Percentiles rank a stretch among this genome's conserved stretches.
Evolutionary conservation across 1,284 basidiomycete species (phyloP).

Genomic region (Malassezia sympodialis): DNA sequence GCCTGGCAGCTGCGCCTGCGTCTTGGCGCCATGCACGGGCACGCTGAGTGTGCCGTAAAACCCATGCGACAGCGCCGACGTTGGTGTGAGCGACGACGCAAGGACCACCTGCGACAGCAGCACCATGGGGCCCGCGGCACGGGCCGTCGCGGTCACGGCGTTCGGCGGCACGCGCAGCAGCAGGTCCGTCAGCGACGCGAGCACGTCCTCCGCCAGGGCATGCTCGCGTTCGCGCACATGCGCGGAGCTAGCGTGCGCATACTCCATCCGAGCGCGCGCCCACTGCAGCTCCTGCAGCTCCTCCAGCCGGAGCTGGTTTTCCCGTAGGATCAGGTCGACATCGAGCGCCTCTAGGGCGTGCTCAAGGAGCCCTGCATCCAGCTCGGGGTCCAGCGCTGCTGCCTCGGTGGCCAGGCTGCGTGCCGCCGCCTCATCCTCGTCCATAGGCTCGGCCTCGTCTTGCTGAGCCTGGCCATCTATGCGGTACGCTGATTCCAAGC

Average conservation of each 20-base stretch:
- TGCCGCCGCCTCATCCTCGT: neutral
- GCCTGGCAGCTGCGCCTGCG: neutral
- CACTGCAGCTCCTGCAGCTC: slow-evolving; percentile 38
- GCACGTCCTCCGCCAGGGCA: slow-evolving; percentile 20
- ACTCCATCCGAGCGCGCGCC: slow-evolving; percentile 26
- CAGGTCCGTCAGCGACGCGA: slow-evolving; percentile 24
- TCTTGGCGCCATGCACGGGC: neutral
- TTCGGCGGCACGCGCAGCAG: slow-evolving; percentile 17
- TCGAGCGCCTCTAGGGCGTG: slow-evolving; percentile 21
- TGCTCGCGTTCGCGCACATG: slow-evolving; percentile 21
- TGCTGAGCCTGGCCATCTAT: slow-evolving; percentile 5
- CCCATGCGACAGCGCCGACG: slow-evolving; percentile 24
- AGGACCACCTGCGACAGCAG: slow-evolving; percentile 15
- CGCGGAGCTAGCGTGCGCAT: slow-evolving; percentile 7
- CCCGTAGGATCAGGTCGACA: slow-evolving; percentile 20
- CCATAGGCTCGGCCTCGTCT: slow-evolving; percentile 1
- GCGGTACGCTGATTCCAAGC: slow-evolving; percentile 13
- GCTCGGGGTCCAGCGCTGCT: slow-evolving; percentile 9
- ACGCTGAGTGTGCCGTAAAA: slow-evolving; percentile 33
- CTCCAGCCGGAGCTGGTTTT: slow-evolving; percentile 25
- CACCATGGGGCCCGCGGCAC: slow-evolving; percentile 4
- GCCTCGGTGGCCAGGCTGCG: neutral
- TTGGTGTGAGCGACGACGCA: slow-evolving; percentile 13
- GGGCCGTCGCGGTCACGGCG: slow-evolving; percentile 10
- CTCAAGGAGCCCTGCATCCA: slow-evolving; percentile 16